Evolutionary conservation across 1,284 basidiomycete genomes (phyloP).

Genomic region (Pterula multifida): DNA sequence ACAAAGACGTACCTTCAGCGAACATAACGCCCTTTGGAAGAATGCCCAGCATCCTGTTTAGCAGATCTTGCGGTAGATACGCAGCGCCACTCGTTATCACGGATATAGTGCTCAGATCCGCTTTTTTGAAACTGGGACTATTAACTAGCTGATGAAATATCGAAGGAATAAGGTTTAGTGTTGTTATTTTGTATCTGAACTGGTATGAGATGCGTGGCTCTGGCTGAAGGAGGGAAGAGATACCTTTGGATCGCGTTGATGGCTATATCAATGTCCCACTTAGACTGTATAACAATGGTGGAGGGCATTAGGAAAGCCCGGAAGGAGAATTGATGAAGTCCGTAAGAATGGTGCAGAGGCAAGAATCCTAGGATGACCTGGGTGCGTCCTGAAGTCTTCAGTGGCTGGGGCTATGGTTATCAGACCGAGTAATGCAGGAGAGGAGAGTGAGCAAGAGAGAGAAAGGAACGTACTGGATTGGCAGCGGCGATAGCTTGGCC

Average conservation of each 20-base stretch:
- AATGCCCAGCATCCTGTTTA: conserved; percentile 20
- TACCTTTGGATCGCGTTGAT: conserved; percentile 34
- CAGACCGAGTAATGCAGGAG: not conserved
- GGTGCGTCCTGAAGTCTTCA: conserved; percentile 27
- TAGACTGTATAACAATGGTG: conserved; percentile 42
- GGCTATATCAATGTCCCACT: conserved; percentile 43
- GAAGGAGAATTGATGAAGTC: conserved; percentile 44
- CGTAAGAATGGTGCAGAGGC: conserved; percentile 61
- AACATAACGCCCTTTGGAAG: not conserved
- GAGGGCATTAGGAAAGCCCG: conserved; percentile 28
- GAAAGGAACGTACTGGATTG: not conserved
- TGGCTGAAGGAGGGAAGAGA: not conserved
- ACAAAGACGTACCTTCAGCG: not conserved
- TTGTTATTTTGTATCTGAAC: conserved; percentile 38
- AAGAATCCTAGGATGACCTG: conserved; percentile 43
- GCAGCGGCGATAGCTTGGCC: not conserved
- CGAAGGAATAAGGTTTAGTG: conserved; percentile 47
- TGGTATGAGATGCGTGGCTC: not conserved
- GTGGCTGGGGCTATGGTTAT: conserved; percentile 24
- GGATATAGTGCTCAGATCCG: conserved; percentile 42
- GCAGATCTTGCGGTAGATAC: conserved; percentile 47
- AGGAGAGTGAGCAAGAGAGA: not conserved
- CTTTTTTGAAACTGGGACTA: conserved; percentile 31
- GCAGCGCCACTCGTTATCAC: conserved; percentile 45
- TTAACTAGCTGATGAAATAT: conserved; percentile 53